Base-by-base conservation (phyloP, 1,284 basidiomycete species). In the Xerocomus nothofagi region DNA sequence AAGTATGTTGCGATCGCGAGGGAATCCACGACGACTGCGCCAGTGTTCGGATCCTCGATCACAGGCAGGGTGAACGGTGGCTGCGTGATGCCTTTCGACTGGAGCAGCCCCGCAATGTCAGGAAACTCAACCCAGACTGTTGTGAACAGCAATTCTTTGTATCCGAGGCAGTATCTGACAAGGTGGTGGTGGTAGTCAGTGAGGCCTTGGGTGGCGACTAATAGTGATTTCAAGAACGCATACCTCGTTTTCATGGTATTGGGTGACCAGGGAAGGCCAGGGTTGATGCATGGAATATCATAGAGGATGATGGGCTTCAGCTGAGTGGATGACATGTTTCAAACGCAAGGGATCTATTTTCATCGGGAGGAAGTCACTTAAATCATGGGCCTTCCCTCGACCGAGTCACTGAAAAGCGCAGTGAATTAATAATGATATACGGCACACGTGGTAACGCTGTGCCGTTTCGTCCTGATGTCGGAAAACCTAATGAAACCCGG, bases 81-180 rank as follows among this genome's bases (percentile, higher is more conserved):
- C 15, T 61, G 0, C 41, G 39, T 18, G 66, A 67, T 14, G 14
- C 69, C 72, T 27, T 70, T 59, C 20, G 58, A 62, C 50, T 67
- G 67, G 52, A 68, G 61, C 0, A 61, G 44, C 3, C 40, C 29
- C 27, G 63, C 65, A 45, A 79, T 71, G 27, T 78, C 72, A 1
- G 70, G 69, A 31, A 67, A 68, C 48, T 75, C 72, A 26, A 77
- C 39, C 69, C 69, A 74, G 33, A 66, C 61, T 1, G 71, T 74
- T 32, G 60, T 68, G 64, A 73, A 77, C 0, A 70, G 60, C 14
- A 78, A 51, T 3, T 51, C 54, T 53, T 77, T 79, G 56, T 71
- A 76, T 50, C 71, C 71, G 15, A 79, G 63, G 30, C 61, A 57
- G 46, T 69, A 76, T 49, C 72, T 74, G 34, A 24, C 4, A n/a